A percentile compares a stretch with the other conserved stretches of the same genome.
These are phyloP conservation scores for Claviceps lovelessii DNA, from an alignment of 2,329 filamentous ascomycete genomes.

Conservation along the genomic window DNA sequence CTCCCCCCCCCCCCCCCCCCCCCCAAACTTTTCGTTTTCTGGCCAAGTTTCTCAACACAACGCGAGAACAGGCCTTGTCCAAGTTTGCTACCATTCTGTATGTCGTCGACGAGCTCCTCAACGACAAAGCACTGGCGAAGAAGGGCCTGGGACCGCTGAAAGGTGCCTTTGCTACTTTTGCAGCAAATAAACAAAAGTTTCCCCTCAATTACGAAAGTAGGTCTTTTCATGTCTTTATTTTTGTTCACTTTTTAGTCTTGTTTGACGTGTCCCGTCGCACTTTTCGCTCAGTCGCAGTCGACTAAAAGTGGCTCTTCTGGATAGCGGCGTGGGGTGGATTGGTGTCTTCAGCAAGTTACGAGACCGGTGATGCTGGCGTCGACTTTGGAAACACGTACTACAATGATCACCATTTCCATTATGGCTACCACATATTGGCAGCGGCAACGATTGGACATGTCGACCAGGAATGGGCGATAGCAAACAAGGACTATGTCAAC, in stretches of 20 bases:
- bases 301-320: not conserved
- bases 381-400: conserved; percentile 90
- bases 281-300: not conserved
- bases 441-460: conserved; percentile 71
- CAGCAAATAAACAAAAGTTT: conserved; percentile 51
- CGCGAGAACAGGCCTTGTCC: conserved; percentile 41
- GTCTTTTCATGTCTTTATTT: conserved; percentile 10
- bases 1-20: not conserved
- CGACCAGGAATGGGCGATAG: conserved; percentile 57
- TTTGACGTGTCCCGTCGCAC: not conserved
- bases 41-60: not conserved
- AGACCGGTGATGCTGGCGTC: conserved; percentile 48
- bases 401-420: conserved; percentile 64
- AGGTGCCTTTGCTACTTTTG: conserved; percentile 50
- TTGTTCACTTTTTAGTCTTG: too few species aligned
- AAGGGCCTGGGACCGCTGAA: conserved; percentile 49
- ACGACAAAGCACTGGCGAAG: conserved; percentile 41
- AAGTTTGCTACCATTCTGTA: conserved; percentile 63
- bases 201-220: conserved; percentile 50
- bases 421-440: conserved; percentile 79
- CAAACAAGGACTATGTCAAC: conserved; percentile 70
- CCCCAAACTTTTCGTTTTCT: not conserved
- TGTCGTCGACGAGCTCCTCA: conserved; percentile 47
- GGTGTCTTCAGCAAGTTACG: conserved; percentile 62
- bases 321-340: conserved; percentile 61